phyloP scores from a whole-genome alignment of 75 land plant species.

The Cryptomeria japonica region DNA sequence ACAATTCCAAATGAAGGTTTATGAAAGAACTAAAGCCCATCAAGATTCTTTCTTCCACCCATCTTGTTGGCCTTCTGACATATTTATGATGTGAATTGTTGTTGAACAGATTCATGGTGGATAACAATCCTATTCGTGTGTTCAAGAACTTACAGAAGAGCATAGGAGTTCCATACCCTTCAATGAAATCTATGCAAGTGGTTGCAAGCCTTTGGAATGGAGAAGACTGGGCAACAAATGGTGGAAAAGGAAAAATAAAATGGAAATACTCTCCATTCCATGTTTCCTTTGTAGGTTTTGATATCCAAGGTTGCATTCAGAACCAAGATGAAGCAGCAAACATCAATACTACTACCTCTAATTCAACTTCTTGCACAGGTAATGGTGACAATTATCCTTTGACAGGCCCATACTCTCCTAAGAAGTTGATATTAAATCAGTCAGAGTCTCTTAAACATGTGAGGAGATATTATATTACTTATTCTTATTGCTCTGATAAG shows the following conservation, averaged over 20 bases:
- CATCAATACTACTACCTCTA: not conserved
- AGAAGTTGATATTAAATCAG: not conserved
- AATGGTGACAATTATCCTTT: not conserved
- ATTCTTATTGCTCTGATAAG: constrained; percentile 4
- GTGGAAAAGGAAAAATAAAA: constrained; percentile 40
- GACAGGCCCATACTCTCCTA: not conserved
- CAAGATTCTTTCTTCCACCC: too few species aligned
- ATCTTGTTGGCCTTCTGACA: not conserved
- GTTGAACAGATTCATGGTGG: constrained; percentile 34
- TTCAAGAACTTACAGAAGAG: constrained; percentile 9
- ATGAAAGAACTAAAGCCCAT: too few species aligned
- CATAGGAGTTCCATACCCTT: constrained; percentile 22
- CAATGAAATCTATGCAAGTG: constrained; percentile 36
- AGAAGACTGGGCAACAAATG: constrained; percentile 52
- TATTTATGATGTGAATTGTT: not conserved
- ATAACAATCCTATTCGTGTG: constrained; percentile 30
- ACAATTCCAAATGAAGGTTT: too few species aligned
- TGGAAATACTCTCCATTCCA: constrained; percentile 36
- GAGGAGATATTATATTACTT: constrained; percentile 4
- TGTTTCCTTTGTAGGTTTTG: constrained; percentile 31
- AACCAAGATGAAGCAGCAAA: not conserved
- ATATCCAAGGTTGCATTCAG: constrained; percentile 24
- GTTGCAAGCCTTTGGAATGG: constrained; percentile 56
- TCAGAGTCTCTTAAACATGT: not conserved
- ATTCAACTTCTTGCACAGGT: not conserved